Conservation (phyloP, 2,329 filamentous ascomycete genomes). For the Cladorrhinum sp. region DNA sequence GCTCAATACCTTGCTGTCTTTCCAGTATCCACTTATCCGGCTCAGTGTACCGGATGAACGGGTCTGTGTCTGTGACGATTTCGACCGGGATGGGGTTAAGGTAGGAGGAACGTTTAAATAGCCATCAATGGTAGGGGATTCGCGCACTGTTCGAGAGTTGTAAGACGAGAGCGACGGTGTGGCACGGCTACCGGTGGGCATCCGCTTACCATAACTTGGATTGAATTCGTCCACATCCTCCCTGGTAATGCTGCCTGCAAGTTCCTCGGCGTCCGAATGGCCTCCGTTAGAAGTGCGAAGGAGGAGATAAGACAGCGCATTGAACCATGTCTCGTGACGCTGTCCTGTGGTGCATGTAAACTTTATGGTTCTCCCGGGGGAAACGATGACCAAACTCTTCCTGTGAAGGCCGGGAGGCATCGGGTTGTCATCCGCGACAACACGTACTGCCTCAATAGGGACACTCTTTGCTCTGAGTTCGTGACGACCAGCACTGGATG, state of each 20-base stretch:
- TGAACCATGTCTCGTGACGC: constrained; percentile 98
- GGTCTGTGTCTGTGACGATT: constrained; percentile 20
- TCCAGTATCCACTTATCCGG: constrained; percentile 60
- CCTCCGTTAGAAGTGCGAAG: constrained; percentile 68
- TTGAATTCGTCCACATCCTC: constrained; percentile 80
- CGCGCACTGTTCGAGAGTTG: constrained; percentile 68
- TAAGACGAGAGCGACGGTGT: constrained; percentile 74
- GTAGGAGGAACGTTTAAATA: constrained; percentile 57
- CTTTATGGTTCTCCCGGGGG: constrained; percentile 83
- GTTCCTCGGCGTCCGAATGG: constrained; percentile 59
- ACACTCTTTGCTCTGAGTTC: constrained; percentile 85
- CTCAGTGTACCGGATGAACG: constrained; percentile 48
- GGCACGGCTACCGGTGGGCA: constrained; percentile 49
- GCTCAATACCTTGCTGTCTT: constrained; percentile 43
- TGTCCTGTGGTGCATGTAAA: constrained; percentile 94
- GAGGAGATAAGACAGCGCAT: constrained; percentile 88
- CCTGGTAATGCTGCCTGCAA: constrained; percentile 54
- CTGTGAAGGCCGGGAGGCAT: constrained; percentile 91
- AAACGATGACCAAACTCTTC: constrained; percentile 88
- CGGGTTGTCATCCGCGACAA: constrained; percentile 91
- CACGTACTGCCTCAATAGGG: constrained; percentile 85
- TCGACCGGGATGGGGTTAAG: constrained; percentile 48
- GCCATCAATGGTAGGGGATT: constrained; percentile 54
- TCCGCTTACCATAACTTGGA: constrained; percentile 50
- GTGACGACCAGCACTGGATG: constrained; percentile 70